Base-by-base conservation (phyloP, 2,329 filamentous ascomycete genomes). In the Teratosphaeria viscida region DNA sequence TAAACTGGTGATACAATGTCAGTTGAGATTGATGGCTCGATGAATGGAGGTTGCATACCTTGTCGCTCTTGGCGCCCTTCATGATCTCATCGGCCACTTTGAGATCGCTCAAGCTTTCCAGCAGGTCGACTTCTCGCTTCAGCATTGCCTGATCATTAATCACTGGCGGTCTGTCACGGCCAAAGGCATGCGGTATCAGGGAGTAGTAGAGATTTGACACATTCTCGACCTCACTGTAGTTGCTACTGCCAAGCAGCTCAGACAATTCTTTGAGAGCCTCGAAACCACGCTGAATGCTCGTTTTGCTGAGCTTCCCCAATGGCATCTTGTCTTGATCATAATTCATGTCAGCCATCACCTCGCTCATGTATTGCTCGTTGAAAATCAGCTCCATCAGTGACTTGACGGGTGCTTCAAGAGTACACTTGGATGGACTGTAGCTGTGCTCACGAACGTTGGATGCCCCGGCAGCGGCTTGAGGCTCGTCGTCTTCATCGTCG, bases 61-160 rank as follows among this genome's bases (percentile, higher is more conserved):
- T 35, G 8, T 80, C 77, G 32, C 81, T 75, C 47, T 75, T 74
- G 62, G 78, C 74, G 43, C 76, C 76, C 73, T 89, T 91, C 81
- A 95, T 86, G 68, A 95, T 87, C 29, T 86, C 81, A 26, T 85
- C 83, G 1, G 89, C 86, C 61, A 89, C 86, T 73, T 92, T 91
- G 88, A 95, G 92, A 68, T 94, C 89, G 2, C 85, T 86, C 70
- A 95, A 76, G 62, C 85, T 88, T 68, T 95, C 89, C 0, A 95
- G 81, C 64, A 95, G 80, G 53, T 89, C 87, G 65, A 92, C 82
- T 74, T 95, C 90, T 66, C 76, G 81, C 75, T 92, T 90, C 66
- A 95, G 80, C 64, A 81, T 73, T 1, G 65, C 64, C 23, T 81
- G 70, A 47, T 75, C 76, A 37, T 72, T 71, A 66, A 95, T 88